Conservation (phyloP, 768 basidiomycete species). For the Cystobasidium tubakii region DNA sequence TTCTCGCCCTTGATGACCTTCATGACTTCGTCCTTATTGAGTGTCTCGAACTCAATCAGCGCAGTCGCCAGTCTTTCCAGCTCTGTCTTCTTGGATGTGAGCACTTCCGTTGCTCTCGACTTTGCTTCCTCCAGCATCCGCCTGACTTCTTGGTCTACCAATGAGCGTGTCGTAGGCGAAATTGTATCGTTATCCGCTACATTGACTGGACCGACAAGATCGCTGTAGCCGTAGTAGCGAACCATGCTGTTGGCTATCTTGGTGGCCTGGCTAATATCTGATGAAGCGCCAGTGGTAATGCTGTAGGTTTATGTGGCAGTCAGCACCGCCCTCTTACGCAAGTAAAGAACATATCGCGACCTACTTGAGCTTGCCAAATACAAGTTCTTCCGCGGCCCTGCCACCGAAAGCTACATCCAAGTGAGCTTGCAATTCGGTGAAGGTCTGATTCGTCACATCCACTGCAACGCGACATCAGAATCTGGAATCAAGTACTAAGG, state of each 20-base stretch:
- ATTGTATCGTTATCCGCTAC: constrained; percentile 66
- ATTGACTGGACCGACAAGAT: constrained; percentile 62
- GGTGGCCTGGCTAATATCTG: constrained; percentile 77
- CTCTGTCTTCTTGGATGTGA: constrained; percentile 66
- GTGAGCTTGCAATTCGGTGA: constrained; percentile 66
- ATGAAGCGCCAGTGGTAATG: constrained; percentile 84
- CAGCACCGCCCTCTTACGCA: constrained; percentile 49
- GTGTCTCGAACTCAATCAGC: constrained; percentile 88
- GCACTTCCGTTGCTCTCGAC: constrained; percentile 60
- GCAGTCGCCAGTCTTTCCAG: constrained; percentile 79
- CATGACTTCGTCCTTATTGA: constrained; percentile 76
- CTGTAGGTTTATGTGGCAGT: constrained; percentile 53
- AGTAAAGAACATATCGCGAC: not conserved
- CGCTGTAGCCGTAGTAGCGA: constrained; percentile 57
- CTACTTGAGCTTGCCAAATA: constrained; percentile 42
- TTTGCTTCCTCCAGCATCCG: constrained; percentile 69
- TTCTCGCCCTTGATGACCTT: constrained; percentile 52
- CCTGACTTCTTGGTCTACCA: constrained; percentile 82
- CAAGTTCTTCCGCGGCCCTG: constrained; percentile 78
- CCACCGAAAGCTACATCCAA: constrained; percentile 94
- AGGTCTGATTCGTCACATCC: constrained; percentile 69
- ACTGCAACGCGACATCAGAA: not conserved
- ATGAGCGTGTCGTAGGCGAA: constrained; percentile 68
- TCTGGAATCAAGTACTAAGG: not conserved
- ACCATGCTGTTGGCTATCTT: constrained; percentile 78